Base-by-base conservation (phyloP, 2,329 filamentous ascomycete genomes). In the Aureobasidium zeae region DNA sequence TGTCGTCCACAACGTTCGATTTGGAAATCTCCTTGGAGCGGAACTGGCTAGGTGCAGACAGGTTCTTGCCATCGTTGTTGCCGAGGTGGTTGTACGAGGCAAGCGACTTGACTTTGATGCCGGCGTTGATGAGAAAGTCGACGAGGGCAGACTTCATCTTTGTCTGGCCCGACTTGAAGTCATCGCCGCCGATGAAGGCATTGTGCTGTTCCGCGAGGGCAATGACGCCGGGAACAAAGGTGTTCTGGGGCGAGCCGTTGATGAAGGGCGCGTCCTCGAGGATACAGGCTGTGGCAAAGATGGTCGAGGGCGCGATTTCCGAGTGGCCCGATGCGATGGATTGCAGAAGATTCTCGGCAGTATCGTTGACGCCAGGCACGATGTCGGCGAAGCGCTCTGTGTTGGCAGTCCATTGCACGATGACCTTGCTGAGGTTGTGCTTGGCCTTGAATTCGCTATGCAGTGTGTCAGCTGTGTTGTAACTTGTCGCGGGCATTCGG, bases 121-220 rank as follows among this genome's bases (percentile, higher is more conserved):
- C 91, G 35, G 91, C 91, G 63, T 81, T 95, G 79, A 98, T 94
- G 63, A 98, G 69, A 71, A 98, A 98, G 69, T 98, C 91, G 33
- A 96, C 91, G 21, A 98, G 79, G 15, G 91, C 91, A 48, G 91
- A 96, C 73, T 98, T 98, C 91, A 98, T 98, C 80, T 98, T 98
- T 63, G 91, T 98, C 74, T 98, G 91, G 51, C 91, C 91, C 50
- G 91, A 96, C 73, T 98, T 98, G 81, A 98, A 98, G 70, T 98
- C 91, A 58, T 98, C 91, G 52, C 91, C 91, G 47, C 91, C 91
- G 57, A 98, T 87, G 71, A 94, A 98, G 50, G 88, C 79, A 46
- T 77, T 74, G 66, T 93, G 80, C 66, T 82, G 74, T 71, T 93
- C 85, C 16, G 91, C 91, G 47, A 98, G 79, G 60, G 89, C 74